Evolutionary conservation across 257 asterid genomes (phyloP).

Genomic region (Thymus mandschuricus): DNA sequence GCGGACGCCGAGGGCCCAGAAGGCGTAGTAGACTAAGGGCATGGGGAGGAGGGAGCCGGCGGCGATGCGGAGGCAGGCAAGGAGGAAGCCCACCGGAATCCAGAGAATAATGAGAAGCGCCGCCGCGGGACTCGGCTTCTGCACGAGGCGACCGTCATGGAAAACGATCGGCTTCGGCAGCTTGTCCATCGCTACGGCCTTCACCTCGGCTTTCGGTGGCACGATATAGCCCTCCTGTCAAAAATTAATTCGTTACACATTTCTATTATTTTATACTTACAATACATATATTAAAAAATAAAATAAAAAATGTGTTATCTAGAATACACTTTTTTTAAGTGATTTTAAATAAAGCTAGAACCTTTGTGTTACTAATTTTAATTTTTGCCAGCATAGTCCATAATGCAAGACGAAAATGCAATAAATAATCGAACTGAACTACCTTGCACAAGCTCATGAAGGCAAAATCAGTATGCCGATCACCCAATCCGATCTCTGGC

Average conservation of each 20-base stretch:
- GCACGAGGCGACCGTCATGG: conserved; percentile 79
- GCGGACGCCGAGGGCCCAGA: conserved; percentile 62
- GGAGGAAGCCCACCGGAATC: conserved; percentile 67
- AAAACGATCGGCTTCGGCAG: conserved; percentile 64
- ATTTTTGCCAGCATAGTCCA: no score
- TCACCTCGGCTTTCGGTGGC: conserved; percentile 32
- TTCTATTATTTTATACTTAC: no score
- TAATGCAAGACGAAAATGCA: no score
- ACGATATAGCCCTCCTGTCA: conserved; percentile 76
- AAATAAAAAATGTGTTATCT: no score
- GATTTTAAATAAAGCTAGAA: no score
- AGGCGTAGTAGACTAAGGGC: conserved; percentile 59
- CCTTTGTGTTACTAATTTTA: no score
- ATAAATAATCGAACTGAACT: not conserved
- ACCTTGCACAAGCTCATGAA: conserved; percentile 81
- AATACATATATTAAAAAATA: no score
- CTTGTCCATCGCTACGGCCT: conserved; percentile 54
- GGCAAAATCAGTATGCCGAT: conserved; percentile 62
- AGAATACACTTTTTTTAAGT: no score
- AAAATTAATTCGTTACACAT: no score
- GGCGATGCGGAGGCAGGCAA: conserved; percentile 64
- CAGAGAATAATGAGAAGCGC: conserved; percentile 65
- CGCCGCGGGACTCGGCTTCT: conserved; percentile 57
- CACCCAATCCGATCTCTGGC: conserved; percentile 68
- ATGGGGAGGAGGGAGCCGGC: conserved; percentile 71